Conservation (phyloP, 768 basidiomycete species). For the Lactifluus volemus region DNA sequence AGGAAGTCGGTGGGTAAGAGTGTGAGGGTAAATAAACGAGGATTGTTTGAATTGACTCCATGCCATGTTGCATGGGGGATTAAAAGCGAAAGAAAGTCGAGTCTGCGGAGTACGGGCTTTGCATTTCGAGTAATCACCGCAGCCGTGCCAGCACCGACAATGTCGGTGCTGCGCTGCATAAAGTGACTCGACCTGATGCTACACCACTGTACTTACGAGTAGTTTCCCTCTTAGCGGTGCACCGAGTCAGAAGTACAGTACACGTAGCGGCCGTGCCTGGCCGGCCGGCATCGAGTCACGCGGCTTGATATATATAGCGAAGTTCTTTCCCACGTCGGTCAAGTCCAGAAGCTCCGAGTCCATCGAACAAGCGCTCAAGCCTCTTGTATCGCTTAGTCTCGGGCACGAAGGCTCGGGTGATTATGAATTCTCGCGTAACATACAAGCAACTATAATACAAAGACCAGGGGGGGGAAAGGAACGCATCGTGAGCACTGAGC, state of each 20-base stretch:
- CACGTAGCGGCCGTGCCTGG: neutral
- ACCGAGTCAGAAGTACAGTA: neutral
- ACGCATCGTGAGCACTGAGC: neutral
- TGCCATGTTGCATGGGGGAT: neutral
- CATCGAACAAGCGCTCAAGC: no score
- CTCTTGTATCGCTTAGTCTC: no score
- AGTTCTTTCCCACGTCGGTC: no score
- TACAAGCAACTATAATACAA: neutral
- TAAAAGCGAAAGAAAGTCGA: neutral
- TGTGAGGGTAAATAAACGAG: neutral
- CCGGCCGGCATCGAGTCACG: neutral
- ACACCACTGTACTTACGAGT: neutral
- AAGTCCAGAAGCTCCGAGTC: no score
- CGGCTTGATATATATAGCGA: no score
- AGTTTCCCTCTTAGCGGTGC: neutral
- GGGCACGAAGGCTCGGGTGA: neutral
- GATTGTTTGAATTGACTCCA: neutral
- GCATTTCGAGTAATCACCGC: neutral
- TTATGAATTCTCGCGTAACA: neutral
- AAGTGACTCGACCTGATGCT: constrained; percentile 5
- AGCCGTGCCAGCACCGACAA: neutral
- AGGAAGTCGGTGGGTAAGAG: no score
- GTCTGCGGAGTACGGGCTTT: neutral
- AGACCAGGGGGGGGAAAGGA: neutral
- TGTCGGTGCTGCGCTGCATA: neutral